Evolutionary conservation across 192 early-diverging fungal genomes (phyloP).

Genomic region (Pilobolus umbonatus): DNA sequence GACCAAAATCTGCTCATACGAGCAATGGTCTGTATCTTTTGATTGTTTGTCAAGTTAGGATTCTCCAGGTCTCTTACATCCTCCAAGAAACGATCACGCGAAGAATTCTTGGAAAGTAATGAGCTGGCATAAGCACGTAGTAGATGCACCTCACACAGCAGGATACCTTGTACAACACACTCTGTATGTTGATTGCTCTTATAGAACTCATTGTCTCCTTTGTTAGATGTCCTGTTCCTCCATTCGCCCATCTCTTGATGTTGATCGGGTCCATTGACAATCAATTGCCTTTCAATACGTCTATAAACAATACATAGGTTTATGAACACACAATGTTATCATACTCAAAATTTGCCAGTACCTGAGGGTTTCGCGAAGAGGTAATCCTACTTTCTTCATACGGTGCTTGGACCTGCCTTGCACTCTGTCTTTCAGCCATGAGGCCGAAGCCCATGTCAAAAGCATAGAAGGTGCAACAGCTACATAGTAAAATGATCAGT

Average conservation of each 20-base stretch:
- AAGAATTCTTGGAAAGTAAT: constrained; percentile 42
- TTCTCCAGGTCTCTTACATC: constrained; percentile 79
- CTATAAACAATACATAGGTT: not conserved
- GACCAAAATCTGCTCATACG: constrained; percentile 65
- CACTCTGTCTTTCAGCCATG: constrained; percentile 19
- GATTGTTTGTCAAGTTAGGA: constrained; percentile 38
- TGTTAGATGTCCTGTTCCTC: too few relatives aligned
- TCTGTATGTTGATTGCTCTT: constrained; percentile 18
- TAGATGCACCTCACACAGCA: constrained; percentile 59
- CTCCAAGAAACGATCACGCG: constrained; percentile 63
- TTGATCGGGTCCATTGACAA: not conserved
- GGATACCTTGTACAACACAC: constrained; percentile 59
- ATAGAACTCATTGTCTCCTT: not conserved
- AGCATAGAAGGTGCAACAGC: constrained; percentile 41
- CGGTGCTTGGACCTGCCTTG: constrained; percentile 14
- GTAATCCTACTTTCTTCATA: constrained; percentile 15
- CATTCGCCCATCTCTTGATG: constrained; percentile 9
- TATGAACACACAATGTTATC: too few relatives aligned
- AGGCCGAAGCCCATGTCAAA: constrained; percentile 24
- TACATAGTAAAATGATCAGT: not conserved
- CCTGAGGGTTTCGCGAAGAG: constrained; percentile 27
- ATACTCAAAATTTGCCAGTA: too few relatives aligned
- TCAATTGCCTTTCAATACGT: constrained; percentile 15
- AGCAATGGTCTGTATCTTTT: constrained; percentile 53
- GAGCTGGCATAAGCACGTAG: constrained; percentile 42